Evolutionary conservation across 73 alveolate genomes (phyloP).

Genomic region (Tetrahymena elliotti): DNA sequence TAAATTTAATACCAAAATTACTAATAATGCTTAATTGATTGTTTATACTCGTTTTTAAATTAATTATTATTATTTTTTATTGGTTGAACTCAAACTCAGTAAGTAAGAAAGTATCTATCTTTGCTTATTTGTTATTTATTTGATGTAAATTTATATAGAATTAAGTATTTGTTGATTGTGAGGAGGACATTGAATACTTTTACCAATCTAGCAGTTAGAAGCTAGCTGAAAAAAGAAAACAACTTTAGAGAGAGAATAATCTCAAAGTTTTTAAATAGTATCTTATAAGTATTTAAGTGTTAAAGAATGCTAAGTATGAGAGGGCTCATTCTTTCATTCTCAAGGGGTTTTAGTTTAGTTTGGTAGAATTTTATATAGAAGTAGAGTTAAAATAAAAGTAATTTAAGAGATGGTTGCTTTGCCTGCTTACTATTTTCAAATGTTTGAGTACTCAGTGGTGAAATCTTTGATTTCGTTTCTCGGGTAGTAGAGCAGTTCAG

Average conservation of each 20-base stretch:
- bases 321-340: too few relatives aligned
- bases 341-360: not conserved
- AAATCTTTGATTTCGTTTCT: not conserved
- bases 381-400: not conserved
- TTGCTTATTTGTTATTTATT: not conserved
- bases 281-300: too few relatives aligned
- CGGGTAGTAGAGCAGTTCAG: not conserved
- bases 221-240: not conserved
- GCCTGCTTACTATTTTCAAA: not conserved
- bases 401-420: not conserved
- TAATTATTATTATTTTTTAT: too few relatives aligned
- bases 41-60: too few relatives aligned
- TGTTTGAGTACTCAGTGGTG: not conserved
- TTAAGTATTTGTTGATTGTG: not conserved
- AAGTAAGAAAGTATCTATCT: too few relatives aligned
- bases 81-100: too few relatives aligned
- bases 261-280: not conserved
- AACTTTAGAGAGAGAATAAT: not conserved
- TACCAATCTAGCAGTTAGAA: not conserved
- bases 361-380: not conserved
- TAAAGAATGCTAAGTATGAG: too few relatives aligned
- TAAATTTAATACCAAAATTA: too few relatives aligned
- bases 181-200: not conserved
- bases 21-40: too few relatives aligned
- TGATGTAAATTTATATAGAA: not conserved